Conservation (phyloP, 1,284 basidiomycete species). For the Fomitiporia mediterranea region DNA sequence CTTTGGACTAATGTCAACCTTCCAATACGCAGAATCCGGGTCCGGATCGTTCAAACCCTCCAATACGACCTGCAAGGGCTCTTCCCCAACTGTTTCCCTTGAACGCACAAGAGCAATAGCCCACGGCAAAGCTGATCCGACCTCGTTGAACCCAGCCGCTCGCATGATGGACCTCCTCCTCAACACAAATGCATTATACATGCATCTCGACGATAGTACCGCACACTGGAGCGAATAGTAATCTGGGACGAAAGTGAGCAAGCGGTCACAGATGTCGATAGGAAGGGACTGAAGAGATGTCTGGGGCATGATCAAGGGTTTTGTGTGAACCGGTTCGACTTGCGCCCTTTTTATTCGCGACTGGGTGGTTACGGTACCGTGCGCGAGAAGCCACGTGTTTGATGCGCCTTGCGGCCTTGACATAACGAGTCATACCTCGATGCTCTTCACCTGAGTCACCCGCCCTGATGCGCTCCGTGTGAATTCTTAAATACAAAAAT, state of each 20-base stretch:
- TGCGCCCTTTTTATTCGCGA: no score
- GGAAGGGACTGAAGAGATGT: constrained; percentile 12
- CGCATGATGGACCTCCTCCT: constrained; percentile 6
- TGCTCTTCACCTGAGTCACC: no score
- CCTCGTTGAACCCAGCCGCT: constrained; percentile 9
- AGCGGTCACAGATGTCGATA: constrained; percentile 14
- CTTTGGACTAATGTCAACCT: background rate
- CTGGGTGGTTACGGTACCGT: no score
- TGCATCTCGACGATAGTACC: constrained; percentile 7
- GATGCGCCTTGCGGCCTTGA: background rate
- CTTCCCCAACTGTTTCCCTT: background rate
- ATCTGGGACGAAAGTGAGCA: constrained; percentile 15
- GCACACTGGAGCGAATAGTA: constrained; percentile 9
- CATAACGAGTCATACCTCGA: background rate
- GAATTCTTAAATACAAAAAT: no score
- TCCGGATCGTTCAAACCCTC: constrained; percentile 5
- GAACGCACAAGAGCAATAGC: constrained; percentile 13
- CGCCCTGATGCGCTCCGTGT: no score
- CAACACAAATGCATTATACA: constrained; percentile 6
- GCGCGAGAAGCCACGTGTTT: background rate
- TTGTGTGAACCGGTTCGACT: constrained; percentile 4
- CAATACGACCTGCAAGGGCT: background rate
- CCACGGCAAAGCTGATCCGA: constrained; percentile 14
- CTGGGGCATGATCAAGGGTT: background rate
- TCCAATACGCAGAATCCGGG: constrained; percentile 12